phyloP scores from a whole-genome alignment of 495 filamentous ascomycete species.

The Cudoniella acicularis region DNA sequence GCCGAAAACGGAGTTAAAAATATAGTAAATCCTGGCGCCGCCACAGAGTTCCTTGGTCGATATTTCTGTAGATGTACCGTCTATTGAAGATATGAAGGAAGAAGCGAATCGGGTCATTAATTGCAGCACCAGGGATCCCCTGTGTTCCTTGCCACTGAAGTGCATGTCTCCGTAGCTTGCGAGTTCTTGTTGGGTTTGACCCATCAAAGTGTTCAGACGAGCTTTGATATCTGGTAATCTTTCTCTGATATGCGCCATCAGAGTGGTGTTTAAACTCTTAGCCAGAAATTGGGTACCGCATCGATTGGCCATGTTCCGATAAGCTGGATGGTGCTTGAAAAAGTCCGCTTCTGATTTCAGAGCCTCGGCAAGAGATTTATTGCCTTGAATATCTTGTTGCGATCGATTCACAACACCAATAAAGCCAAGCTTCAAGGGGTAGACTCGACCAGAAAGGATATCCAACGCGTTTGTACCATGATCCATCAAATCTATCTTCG shows the following conservation, averaged over 20 bases:
- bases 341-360: constrained; percentile 89
- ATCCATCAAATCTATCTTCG: constrained; percentile 98
- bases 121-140: constrained; percentile 90
- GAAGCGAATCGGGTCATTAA: constrained; percentile 98
- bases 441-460: constrained; percentile 92
- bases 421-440: constrained; percentile 95
- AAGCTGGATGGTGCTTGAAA: constrained; percentile 95
- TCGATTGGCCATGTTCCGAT: constrained; percentile 89
- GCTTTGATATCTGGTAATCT: constrained; percentile 97
- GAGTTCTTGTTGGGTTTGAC: constrained; percentile 97
- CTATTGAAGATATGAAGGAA: constrained; percentile 97
- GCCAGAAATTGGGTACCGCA: constrained; percentile 95
- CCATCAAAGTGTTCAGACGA: constrained; percentile 95
- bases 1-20: constrained; percentile 99
- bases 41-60: constrained; percentile 98
- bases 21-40: constrained; percentile 97
- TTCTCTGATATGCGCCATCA: constrained; percentile 96
- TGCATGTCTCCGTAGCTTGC: constrained; percentile 98
- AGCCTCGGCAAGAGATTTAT: constrained; percentile 86
- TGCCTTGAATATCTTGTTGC: constrained; percentile 96
- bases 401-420: constrained; percentile 98
- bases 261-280: constrained; percentile 88
- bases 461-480: constrained; percentile 98
- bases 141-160: constrained; percentile 95
- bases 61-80: constrained; percentile 96